phyloP scores from a whole-genome alignment of 495 filamentous ascomycete genomes.

The Collariella sp. region DNA sequence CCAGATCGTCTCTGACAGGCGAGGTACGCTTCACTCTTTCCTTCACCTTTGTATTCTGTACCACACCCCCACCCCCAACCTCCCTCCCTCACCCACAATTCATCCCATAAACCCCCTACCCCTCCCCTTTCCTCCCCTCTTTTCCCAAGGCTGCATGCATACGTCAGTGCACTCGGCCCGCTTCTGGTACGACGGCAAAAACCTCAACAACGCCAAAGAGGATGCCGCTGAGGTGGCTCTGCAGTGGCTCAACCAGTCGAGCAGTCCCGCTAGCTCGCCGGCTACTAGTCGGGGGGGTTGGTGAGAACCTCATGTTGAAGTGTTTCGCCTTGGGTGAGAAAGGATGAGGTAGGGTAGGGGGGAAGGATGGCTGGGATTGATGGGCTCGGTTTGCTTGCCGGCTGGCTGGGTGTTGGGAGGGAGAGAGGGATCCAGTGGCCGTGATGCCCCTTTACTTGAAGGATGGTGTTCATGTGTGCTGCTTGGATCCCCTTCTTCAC shows the following conservation, averaged over 20 bases:
- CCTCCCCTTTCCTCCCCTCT: not conserved
- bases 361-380: not conserved
- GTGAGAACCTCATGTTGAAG: too few relatives aligned
- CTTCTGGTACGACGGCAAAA: constrained; percentile 87
- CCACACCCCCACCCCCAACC: too few relatives aligned
- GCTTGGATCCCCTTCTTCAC: not conserved
- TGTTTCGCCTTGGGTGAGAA: too few relatives aligned
- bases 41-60: too few relatives aligned
- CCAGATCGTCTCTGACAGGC: constrained; percentile 67
- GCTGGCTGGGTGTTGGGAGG: not conserved
- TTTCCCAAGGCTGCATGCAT: too few relatives aligned
- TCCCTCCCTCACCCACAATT: too few relatives aligned
- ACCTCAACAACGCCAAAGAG: constrained; percentile 79
- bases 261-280: constrained; percentile 8
- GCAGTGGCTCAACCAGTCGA: constrained; percentile 32
- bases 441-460: not conserved
- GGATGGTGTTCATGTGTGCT: not conserved
- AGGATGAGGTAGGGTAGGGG: not conserved
- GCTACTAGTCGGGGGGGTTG: constrained; percentile 20
- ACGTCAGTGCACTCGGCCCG: constrained; percentile 57
- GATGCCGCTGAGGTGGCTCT: constrained; percentile 78
- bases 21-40: too few relatives aligned
- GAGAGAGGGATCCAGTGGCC: not conserved
- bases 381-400: not conserved
- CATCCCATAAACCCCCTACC: not conserved